Percentiles rank a stretch among this genome's conserved stretches.
Conservation (phyloP, 2,329 filamentous ascomycete species). For the Cordyceps pruinosa region DNA sequence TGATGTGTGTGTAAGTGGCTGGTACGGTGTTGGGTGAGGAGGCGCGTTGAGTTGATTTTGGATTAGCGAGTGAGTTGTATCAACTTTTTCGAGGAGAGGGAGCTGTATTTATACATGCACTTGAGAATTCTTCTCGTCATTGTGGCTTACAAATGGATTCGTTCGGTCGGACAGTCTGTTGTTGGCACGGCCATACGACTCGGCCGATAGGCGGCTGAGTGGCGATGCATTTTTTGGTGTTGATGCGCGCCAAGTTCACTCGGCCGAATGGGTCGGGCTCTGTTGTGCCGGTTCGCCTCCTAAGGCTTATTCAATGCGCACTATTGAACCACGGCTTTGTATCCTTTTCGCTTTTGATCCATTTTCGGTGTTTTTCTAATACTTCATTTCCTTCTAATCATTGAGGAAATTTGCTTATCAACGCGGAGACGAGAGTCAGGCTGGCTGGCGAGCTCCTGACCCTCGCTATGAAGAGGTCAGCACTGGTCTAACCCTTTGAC, state of each 20-base stretch:
- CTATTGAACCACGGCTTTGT: no score
- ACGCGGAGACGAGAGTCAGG: no score
- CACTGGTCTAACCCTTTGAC: no score
- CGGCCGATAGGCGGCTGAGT: not conserved
- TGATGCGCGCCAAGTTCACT: not conserved
- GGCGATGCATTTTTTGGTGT: slow-evolving; percentile 1
- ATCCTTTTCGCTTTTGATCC: no score
- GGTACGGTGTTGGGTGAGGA: not conserved
- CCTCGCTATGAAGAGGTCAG: no score
- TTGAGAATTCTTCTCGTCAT: not conserved
- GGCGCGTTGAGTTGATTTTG: not conserved
- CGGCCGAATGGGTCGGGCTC: not conserved
- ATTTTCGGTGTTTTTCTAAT: no score
- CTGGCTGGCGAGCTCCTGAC: no score
- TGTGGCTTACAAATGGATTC: slow-evolving; percentile 2
- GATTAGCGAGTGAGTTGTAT: not conserved
- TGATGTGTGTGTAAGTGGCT: not conserved
- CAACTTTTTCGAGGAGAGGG: not conserved
- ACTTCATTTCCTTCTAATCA: no score
- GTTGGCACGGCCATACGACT: not conserved
- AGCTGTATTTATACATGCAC: not conserved
- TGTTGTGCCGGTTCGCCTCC: slow-evolving; percentile 5
- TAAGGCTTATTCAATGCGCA: no score
- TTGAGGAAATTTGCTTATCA: no score
- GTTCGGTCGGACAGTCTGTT: slow-evolving; percentile 3